Evolutionary conservation across 164 flowering plant genomes (phyloP), one percentile per base, ranked within the genome.

Genomic region (Warburgia ugandensis): DNA sequence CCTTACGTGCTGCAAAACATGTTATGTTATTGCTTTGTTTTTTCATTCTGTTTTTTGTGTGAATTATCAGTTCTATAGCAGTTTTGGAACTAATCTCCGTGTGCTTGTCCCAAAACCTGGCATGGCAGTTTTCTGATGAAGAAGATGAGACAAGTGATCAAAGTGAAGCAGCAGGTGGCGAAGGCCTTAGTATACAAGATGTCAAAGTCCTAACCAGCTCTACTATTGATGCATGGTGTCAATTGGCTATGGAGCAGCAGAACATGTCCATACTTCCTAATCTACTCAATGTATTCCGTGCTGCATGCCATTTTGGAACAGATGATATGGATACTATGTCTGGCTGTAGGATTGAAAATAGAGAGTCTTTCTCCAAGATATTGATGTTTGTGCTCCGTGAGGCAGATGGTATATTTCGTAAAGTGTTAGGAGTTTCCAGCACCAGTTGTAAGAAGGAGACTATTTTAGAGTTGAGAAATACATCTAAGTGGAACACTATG

Each of bases 261-360:
- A 73, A 47, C 50, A 30, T 75, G 38, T 51, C 81, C 64, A 80
- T 77, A 22, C 64, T 84, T 40, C 70, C 68, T 59, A 64, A 69
- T 58, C 74, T 92, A 23, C 49, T 92, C 31, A 92, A 92, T 78
- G 91, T 71, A 25, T 86, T 77, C 56, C 75, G 87, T 3, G 71
- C 76, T 47, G 92, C 86, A 19, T 92, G 94, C 59, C 91, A 69
- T 59, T 78, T 70, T 66, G 92, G 91, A 56, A 45, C 61, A 42
- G 69, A 64, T 50, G 55, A 37, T 33, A 11, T 30, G 43, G 73
- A 52, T 37, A 64, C 59, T 35, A 59, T 12, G 21, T 41, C 63
- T 25, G 43, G 27, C 22, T 30, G 52, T 52, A 54, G 54, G 57
- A 53, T 79, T 64, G 69, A 68, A 42, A 73, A 66, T 59, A 64